Base-by-base conservation (phyloP, 2,329 filamentous ascomycete genomes). In the Aspergillus arachidicola region DNA sequence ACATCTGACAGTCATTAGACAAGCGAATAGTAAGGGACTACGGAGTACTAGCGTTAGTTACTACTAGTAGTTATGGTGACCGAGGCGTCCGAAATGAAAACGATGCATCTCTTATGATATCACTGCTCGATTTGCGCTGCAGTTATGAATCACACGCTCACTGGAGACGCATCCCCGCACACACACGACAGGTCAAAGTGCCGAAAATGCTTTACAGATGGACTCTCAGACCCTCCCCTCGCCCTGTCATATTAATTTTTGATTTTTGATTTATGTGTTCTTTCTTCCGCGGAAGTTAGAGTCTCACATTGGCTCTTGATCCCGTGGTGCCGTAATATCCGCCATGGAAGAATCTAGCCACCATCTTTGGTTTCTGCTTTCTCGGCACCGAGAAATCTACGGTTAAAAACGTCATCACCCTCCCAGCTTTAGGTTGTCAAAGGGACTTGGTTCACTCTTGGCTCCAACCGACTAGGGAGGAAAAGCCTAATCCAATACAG, bases 251-350 rank as follows among this genome's bases (percentile, higher is more conserved):
- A 14, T 36, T 36, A 14, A 1, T 36, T 36, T 14, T 6, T 36
- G 1, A 36, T 36, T 34, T 36, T 36, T 16, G 4, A 10, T 43
- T n/a, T n/a, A 11, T 46, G 23, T 28, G 16, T 28, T 6, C 48
- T n/a, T 34, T n/a, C 7, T 14, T 45, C 38, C 11, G 16, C 7
- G n/a, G 32, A 54, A n/a, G 14, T 54, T 36, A 34, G 30, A 36
- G 50, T 32, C 21, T 54, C n/a, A 32, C 45, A 6, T 26, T 23
- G 30, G 45, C 41, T 32, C 10, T 28, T n/a, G 23, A 19, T 26
- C 34, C 14, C 43, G 16, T 51, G 16, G 19, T 64, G 62, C 55
- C 54, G 62, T 48, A 32, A 46, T 61, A 61, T 55, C 62, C 56
- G 62, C 32, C 48, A 23, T 26, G 34, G 34, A 36, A 26, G 34